Evolutionary conservation across 2,329 filamentous ascomycete species (phyloP).

Genomic region (Claviceps pazoutovae): DNA sequence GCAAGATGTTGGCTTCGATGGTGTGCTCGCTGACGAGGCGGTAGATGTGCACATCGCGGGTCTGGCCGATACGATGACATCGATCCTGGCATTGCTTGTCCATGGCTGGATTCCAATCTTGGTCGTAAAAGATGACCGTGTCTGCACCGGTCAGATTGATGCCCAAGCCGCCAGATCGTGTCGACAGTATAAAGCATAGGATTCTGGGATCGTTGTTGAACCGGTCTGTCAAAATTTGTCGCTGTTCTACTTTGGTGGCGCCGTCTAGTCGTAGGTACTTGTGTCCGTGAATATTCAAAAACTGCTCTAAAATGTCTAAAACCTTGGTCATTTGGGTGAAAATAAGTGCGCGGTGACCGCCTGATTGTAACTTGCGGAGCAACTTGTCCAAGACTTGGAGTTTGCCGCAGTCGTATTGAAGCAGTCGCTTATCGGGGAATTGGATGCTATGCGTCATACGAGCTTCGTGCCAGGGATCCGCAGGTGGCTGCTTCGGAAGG

Average conservation of each 20-base stretch:
- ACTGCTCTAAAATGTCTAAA: conserved; percentile 91
- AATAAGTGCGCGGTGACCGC: conserved; percentile 86
- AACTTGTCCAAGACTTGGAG: conserved; percentile 79
- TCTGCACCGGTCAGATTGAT: conserved; percentile 96
- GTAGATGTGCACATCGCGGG: conserved; percentile 95
- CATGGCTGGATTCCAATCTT: conserved; percentile 99
- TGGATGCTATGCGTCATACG: conserved; percentile 89
- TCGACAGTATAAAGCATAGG: conserved; percentile 88
- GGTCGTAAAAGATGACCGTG: conserved; percentile 96
- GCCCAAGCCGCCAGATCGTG: conserved; percentile 81
- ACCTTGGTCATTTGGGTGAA: conserved; percentile 99
- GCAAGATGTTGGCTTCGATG: conserved; percentile 93
- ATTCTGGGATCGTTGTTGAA: conserved; percentile 95
- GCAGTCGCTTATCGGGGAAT: conserved; percentile 88
- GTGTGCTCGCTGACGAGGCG: conserved; percentile 86
- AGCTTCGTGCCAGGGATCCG: conserved; percentile 84
- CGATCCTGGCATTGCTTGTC: conserved; percentile 98
- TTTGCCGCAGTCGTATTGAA: conserved; percentile 97
- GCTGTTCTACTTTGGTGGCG: conserved; percentile 89
- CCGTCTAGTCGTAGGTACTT: conserved; percentile 93
- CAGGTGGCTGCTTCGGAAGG: conserved; percentile 38
- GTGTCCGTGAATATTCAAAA: conserved; percentile 94
- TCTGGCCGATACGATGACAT: conserved; percentile 94
- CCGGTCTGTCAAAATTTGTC: conserved; percentile 86
- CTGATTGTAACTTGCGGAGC: conserved; percentile 72